Evolutionary conservation across 2,329 filamentous ascomycete genomes (phyloP).

Genomic region (Beauveria sp.): DNA sequence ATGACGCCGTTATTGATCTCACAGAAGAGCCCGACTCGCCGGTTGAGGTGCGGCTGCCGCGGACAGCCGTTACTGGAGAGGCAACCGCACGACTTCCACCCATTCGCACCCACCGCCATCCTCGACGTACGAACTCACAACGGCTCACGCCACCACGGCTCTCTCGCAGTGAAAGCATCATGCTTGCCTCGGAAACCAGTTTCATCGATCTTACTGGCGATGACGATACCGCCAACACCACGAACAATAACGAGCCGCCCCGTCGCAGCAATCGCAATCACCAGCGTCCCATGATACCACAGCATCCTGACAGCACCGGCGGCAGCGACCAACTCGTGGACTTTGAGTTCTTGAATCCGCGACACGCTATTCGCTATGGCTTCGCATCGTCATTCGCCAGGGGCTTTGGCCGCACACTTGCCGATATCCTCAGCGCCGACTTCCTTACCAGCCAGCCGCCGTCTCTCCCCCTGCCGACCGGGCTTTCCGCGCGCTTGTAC

Average conservation of each 20-base stretch:
- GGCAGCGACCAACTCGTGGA: conserved; percentile 19
- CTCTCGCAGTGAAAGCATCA: conserved; percentile 37
- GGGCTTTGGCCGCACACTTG: conserved; percentile 14
- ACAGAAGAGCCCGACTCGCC: conserved; percentile 44
- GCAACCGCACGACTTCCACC: background rate
- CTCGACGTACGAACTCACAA: conserved; percentile 34
- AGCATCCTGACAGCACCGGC: background rate
- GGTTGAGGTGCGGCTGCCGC: conserved; percentile 26
- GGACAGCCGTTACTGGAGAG: background rate
- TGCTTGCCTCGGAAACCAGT: conserved; percentile 25
- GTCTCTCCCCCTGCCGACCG: background rate
- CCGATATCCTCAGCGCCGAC: conserved; percentile 3
- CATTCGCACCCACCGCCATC: conserved; percentile 23
- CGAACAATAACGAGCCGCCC: conserved; percentile 9
- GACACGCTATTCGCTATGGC: conserved; percentile 10
- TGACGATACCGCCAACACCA: conserved; percentile 18
- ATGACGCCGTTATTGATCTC: conserved; percentile 38
- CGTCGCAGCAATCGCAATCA: conserved; percentile 9
- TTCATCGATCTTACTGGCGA: conserved; percentile 49
- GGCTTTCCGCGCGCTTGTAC: conserved; percentile 6
- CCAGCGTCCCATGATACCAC: conserved; percentile 10
- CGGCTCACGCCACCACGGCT: conserved; percentile 34
- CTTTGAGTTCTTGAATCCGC: conserved; percentile 18
- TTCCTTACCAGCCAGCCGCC: background rate
- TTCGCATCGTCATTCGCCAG: conserved; percentile 16